Base-by-base conservation (phyloP, 345 rosid genomes). In the Brassica incana region DNA sequence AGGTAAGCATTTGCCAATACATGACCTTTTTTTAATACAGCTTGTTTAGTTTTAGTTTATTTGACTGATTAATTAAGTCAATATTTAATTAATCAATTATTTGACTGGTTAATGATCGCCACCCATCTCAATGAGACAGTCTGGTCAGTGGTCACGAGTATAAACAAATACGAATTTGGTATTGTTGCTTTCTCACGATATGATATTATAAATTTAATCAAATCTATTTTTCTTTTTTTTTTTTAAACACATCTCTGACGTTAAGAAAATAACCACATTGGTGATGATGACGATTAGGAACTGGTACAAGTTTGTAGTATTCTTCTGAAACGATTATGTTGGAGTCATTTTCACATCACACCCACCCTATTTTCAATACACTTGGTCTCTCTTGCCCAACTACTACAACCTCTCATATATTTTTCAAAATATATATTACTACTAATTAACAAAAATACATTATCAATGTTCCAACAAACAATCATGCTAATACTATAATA, bases 1-100 rank as follows among this genome's bases (percentile, higher is more conserved):
- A 82, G 96, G 98, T 94, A 76, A 77, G 65, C 77, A 56, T 2
- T 2, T 45, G 2, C 58, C 58, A 43, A 38, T 38, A 8, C 45
- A 43, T 43, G n/a, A 2, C 1, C 23, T 20, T 20, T 20, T 20
- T 20, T 20, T 20, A 20, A 20, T 20, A 20, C 23, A 64, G 25
- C 38, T 60, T 67, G 14, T 23, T 20, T 59, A 10, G 18, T 54
- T 29, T 63, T 27, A 6, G 25, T 32, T 77, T 38, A 23, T 65
- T 4, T 78, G 68, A 36, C 58, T 74, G 2, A 10, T 45, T 58
- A 40, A 63, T 65, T 16, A 40, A 56, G 58, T 66, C 54, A 80
- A 20, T 75, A 0, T 63, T 74, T n/a, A 38, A 52, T 5, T 16
- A 9, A 69, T 50, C 71, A 60, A 33, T 73, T 60, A 69, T 20